phyloP scores from a whole-genome alignment of 2,329 filamentous ascomycete species.

The Fusarium sp. region DNA sequence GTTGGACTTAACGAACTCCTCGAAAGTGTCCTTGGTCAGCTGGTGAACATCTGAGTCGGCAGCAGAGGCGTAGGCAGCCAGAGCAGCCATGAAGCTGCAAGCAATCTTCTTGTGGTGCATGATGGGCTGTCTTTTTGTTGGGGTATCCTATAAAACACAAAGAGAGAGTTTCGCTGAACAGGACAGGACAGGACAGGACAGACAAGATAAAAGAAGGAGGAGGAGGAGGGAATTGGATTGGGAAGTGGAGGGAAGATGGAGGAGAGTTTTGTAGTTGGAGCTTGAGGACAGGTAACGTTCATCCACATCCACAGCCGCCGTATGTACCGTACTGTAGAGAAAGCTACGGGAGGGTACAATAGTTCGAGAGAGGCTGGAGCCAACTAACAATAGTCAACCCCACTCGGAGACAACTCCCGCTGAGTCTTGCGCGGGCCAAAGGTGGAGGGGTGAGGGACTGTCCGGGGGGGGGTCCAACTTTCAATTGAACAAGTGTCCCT shows the following conservation, averaged over 20 bases:
- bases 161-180: conserved; percentile 37
- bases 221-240: conserved; percentile 30
- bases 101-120: conserved; percentile 66
- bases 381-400: conserved; percentile 8
- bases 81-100: conserved; percentile 66
- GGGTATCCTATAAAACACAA: conserved; percentile 45
- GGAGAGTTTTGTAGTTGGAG: conserved; percentile 53
- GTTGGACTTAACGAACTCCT: conserved; percentile 85
- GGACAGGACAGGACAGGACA: conserved; percentile 23
- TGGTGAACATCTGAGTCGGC: conserved; percentile 84
- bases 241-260: conserved; percentile 43
- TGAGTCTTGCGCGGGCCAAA: conserved; percentile 13
- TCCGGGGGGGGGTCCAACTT: conserved; percentile 28
- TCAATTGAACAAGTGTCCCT: conserved; percentile 62
- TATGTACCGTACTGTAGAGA: conserved; percentile 6
- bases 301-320: conserved; percentile 11
- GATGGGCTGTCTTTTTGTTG: conserved; percentile 44
- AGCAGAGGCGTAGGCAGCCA: conserved; percentile 70
- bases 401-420: conserved; percentile 41
- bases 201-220: conserved; percentile 28
- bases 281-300: conserved; percentile 41
- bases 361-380: conserved; percentile 19
- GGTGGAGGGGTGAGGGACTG: conserved; percentile 19
- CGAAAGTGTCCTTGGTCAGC: conserved; percentile 88
- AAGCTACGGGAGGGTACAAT: conserved; percentile 14